Evolutionary conservation across 768 basidiomycete genomes (phyloP), one percentile per base, ranked within the genome.

Genomic region (Termitomyces sp.): DNA sequence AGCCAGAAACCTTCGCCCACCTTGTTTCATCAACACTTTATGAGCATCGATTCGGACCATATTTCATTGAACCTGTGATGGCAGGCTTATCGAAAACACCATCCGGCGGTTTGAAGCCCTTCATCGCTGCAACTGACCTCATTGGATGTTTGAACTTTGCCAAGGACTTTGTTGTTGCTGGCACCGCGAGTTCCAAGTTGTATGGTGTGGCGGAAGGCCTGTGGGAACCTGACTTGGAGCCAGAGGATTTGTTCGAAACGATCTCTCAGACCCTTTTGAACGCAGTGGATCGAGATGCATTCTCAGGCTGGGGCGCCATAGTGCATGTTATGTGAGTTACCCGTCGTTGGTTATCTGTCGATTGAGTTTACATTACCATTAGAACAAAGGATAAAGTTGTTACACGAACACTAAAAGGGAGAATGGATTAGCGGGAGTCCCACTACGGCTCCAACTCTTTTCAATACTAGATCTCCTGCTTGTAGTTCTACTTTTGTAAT

Each of bases 181-280:
- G 97, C 34, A 94, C 94, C 0, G 96, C 97, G 22, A 87, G 87
- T 66, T 79, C 85, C 60, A 98, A 98, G 76, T 74, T 99, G 62
- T 97, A 87, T 66, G 97, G 97, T 88, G 87, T 96, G 53, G 97
- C 97, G 42, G 97, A 99, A 72, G 94, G 94, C 3, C 80, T 99
- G 31, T 99, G 97, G 97, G 97, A 99, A 73, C 94, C 96, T 9
- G 92, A 94, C 71, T 77, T 99, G 70, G 94, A 88, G 69, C 85
- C 95, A 14, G 97, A 98, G 67, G 97, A 98, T 71, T 76, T 99
- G 46, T 99, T 99, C 67, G 97, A 99, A 78, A 98, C 97, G 2
- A 94, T 98, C 67, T 94, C 92, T 29, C 97, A 99, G 72, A 95
- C 94, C 7, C 73, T 99, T 59, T 72, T 98, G 72, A 98, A 95